Percentiles rank a stretch among this genome's conserved stretches.
These are phyloP conservation scores for Alisma plantagoaquatica DNA, from an alignment of 106 monocot genomes.

Conservation along the genomic window DNA sequence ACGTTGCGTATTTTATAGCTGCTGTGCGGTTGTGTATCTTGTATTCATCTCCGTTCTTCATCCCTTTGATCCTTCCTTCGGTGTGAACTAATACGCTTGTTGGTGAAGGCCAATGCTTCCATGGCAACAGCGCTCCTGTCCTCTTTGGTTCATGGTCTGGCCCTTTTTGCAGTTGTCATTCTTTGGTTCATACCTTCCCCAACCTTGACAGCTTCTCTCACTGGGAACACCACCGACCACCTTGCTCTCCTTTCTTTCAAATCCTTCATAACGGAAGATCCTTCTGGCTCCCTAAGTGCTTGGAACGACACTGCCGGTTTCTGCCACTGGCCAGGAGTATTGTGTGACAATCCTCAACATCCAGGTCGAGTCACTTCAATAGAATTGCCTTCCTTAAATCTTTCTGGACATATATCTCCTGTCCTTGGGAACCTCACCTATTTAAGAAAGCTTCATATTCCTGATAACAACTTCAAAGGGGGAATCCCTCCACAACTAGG, in stretches of 20 bases:
- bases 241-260: not conserved
- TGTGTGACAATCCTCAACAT: not conserved
- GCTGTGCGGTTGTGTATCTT: too few relatives aligned
- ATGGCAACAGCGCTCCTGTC: too few relatives aligned
- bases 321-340: slow-evolving; percentile 3
- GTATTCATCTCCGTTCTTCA: too few relatives aligned
- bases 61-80: too few relatives aligned
- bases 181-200: too few relatives aligned
- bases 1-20: too few relatives aligned
- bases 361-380: slow-evolving; percentile 1
- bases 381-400: not conserved
- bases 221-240: not conserved
- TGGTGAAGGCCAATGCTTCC: too few relatives aligned
- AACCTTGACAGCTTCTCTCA: too few relatives aligned
- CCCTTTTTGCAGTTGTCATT: too few relatives aligned
- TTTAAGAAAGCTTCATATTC: not conserved
- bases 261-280: not conserved
- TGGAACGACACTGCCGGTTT: slow-evolving; percentile 1
- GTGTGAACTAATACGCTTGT: too few relatives aligned
- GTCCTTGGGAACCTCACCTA: slow-evolving; percentile 10
- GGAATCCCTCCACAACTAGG: slow-evolving; percentile 1
- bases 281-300: not conserved
- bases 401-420: not conserved
- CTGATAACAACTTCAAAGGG: not conserved
- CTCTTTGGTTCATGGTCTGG: too few relatives aligned